These are phyloP conservation scores for Cryptococcus sp. DNA, from an alignment of 1,284 basidiomycete species.

Conservation along the genomic window DNA sequence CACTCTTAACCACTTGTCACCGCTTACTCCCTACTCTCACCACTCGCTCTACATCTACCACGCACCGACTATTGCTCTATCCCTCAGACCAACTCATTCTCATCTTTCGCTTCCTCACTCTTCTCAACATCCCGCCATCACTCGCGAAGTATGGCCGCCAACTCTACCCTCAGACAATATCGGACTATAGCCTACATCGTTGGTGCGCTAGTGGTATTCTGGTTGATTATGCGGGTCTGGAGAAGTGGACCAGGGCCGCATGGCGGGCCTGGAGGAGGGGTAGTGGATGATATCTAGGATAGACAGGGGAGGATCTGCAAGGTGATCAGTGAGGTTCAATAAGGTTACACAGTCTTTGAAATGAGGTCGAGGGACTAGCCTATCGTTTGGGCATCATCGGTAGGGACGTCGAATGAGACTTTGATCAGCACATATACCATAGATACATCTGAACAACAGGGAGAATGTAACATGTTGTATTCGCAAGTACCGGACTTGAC, in stretches of 20 bases:
- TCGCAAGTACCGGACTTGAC: too few species aligned
- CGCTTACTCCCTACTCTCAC: neutral
- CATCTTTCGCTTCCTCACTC: slow-evolving; percentile 47
- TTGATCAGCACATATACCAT: too few species aligned
- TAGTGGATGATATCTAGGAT: too few species aligned
- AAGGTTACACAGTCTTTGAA: too few species aligned
- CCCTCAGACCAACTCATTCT: slow-evolving; percentile 43
- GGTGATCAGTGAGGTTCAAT: too few species aligned
- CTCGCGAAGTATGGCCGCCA: slow-evolving; percentile 43
- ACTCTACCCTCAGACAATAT: slow-evolving; percentile 46
- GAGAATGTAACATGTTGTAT: too few species aligned
- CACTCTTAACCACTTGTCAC: neutral
- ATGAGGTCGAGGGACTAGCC: too few species aligned
- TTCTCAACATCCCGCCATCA: slow-evolving; percentile 51
- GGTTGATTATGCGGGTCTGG: slow-evolving; percentile 46
- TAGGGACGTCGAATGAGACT: too few species aligned
- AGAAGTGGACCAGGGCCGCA: slow-evolving; percentile 9
- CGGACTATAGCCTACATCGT: slow-evolving; percentile 48
- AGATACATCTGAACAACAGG: too few species aligned
- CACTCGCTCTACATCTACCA: neutral
- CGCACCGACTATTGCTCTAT: neutral
- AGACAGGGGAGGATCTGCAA: too few species aligned
- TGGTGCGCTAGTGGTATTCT: slow-evolving; percentile 38
- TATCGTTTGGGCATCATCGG: too few species aligned
- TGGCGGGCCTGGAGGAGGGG: too few species aligned